Base-by-base conservation (phyloP, 176 grass and related monocot species). In the Musa acuminata region DNA sequence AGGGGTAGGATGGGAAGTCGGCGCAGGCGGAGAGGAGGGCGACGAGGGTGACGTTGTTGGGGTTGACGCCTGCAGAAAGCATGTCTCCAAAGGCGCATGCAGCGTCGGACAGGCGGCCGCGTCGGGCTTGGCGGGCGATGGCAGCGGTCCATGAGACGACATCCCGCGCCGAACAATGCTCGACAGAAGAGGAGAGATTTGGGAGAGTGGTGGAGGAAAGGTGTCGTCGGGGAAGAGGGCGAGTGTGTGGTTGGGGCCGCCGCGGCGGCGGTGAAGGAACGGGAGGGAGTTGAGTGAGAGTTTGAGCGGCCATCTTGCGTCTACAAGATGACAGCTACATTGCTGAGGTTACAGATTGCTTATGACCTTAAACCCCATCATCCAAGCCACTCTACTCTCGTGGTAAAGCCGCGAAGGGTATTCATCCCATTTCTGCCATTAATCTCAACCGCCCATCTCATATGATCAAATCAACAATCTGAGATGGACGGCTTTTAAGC, bases 11-110 rank as follows among this genome's bases (percentile, higher is more conserved):
- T 13, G 81, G 62, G 54, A 81, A 82, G 81, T 72, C 72, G 35
- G 83, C 77, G 80, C 86, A 88, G 55, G 85, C 78, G 82, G 86
- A 91, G 71, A 87, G 51, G 59, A 84, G 72, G 66, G 89, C 78
- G 53, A 91, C 83, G 24, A 91, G 83, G 25, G 89, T 91, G 74
- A 85, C 71, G 57, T 87, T 77, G 67, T 85, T 85, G 27, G 85
- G 80, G 0, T 62, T 24, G 5, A 83, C 80, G 25, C 83, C 65
- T 70, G 89, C 75, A 51, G 74, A 85, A 53, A 91, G 78, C 85
- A 85, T 85, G 53, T 74, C 72, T 11, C 75, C 72, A 62, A 90
- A 80, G 17, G 76, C 55, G 1, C 67, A 67, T 5, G 72, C 72
- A 13, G 79, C 85, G 2, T 82, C 68, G 51, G 24, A 51, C 26